Conservation (phyloP, 345 rosid genomes). For the Pistacia integerrima region DNA sequence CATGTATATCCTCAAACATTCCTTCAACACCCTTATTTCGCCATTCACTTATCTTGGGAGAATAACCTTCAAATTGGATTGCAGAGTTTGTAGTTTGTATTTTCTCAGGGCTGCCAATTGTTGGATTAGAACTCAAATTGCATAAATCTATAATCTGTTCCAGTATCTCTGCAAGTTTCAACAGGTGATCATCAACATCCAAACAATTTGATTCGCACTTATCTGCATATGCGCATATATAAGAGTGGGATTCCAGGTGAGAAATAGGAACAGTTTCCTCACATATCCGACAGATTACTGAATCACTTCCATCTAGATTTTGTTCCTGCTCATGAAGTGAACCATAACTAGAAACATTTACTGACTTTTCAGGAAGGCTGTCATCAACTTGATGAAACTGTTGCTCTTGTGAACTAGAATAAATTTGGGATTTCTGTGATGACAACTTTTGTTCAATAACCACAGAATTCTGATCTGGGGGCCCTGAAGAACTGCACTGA, state of each 20-base stretch:
- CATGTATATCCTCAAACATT: constrained; percentile 91
- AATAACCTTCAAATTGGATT: constrained; percentile 52
- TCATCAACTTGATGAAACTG: constrained; percentile 34
- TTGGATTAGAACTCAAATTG: constrained; percentile 45
- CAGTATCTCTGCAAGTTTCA: constrained; percentile 70
- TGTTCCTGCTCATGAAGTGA: constrained; percentile 43
- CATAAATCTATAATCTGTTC: constrained; percentile 73
- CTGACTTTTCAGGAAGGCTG: constrained; percentile 25
- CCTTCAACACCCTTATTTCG: constrained; percentile 79
- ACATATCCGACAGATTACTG: constrained; percentile 75
- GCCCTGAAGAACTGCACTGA: constrained; percentile 20
- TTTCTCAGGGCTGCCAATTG: constrained; percentile 61
- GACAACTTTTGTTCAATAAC: constrained; percentile 35
- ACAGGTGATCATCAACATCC: constrained; percentile 70
- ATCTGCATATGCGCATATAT: constrained; percentile 87
- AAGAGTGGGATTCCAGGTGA: constrained; percentile 78
- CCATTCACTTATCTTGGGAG: constrained; percentile 81
- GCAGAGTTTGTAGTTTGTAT: constrained; percentile 42
- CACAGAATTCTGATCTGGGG: constrained; percentile 34
- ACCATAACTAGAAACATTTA: constrained; percentile 19
- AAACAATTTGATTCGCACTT: constrained; percentile 73
- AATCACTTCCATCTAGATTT: constrained; percentile 46
- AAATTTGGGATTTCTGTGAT: constrained; percentile 32
- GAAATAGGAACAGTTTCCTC: constrained; percentile 73
- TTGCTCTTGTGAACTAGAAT: constrained; percentile 31